Percentiles rank a stretch among this genome's conserved stretches.
phyloP scores from a whole-genome alignment of 768 basidiomycete species.

The Pleurotus citrinopileatus region DNA sequence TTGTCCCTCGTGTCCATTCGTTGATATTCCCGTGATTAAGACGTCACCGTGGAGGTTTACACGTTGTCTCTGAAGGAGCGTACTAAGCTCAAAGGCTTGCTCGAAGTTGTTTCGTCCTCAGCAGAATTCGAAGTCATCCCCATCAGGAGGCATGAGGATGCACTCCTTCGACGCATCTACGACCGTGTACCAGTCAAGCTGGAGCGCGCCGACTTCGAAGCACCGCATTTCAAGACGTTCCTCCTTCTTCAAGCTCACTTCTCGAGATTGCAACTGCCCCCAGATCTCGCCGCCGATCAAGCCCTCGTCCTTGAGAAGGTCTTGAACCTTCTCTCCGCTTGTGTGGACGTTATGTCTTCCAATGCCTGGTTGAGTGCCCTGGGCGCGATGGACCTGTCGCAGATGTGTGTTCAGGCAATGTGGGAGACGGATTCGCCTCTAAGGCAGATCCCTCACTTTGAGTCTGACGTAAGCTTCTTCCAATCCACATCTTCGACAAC shows the following conservation, averaged over 20 bases:
- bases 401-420: constrained; percentile 98
- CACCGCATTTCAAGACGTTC: constrained; percentile 98
- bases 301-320: constrained; percentile 85
- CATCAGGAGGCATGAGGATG: constrained; percentile 91
- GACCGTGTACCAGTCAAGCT: constrained; percentile 97
- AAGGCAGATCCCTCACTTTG: constrained; percentile 96
- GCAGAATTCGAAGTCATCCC: constrained; percentile 95
- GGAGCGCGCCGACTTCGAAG: constrained; percentile 77
- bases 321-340: constrained; percentile 87
- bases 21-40: constrained; percentile 33
- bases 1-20: background rate
- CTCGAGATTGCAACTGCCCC: constrained; percentile 86
- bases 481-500: background rate
- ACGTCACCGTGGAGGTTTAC: constrained; percentile 97
- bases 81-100: constrained; percentile 93
- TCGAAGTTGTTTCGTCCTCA: constrained; percentile 96
- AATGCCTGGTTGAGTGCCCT: constrained; percentile 94
- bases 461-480: constrained; percentile 63
- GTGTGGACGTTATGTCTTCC: constrained; percentile 97
- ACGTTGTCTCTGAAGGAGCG: constrained; percentile 92
- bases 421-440: constrained; percentile 97
- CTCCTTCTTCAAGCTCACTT: constrained; percentile 96
- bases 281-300: constrained; percentile 94
- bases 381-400: constrained; percentile 95
- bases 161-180: constrained; percentile 83